Evolutionary conservation across 108 stramenopile species (phyloP).

Genomic region (Pseudonitzschia delicatissima): DNA sequence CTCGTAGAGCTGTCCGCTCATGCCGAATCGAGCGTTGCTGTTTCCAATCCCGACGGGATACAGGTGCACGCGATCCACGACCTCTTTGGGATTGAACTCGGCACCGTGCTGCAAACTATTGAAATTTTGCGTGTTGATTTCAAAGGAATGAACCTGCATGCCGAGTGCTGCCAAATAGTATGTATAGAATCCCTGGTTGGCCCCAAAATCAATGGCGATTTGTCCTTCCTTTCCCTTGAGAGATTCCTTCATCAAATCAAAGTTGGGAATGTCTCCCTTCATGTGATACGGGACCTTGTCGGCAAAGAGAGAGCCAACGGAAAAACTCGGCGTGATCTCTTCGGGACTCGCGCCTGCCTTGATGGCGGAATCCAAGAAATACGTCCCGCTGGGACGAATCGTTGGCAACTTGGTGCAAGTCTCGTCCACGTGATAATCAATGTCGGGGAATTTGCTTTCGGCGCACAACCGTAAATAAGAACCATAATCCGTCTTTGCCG

Average conservation of each 20-base stretch:
- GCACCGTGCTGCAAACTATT: conserved; percentile 24
- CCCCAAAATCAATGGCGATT: conserved; percentile 26
- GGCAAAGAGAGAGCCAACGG: conserved; percentile 18
- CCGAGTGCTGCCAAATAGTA: conserved; percentile 28
- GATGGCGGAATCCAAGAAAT: conserved; percentile 3
- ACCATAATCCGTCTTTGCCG: no score
- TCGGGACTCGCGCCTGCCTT: background rate
- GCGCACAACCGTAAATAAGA: no score
- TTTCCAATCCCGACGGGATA: conserved; percentile 25
- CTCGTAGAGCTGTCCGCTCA: conserved; percentile 5
- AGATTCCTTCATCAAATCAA: conserved; percentile 15
- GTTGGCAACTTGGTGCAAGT: background rate
- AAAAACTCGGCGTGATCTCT: background rate
- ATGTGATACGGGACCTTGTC: conserved; percentile 26
- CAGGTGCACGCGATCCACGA: conserved; percentile 20
- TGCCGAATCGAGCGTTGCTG: background rate
- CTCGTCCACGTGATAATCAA: no score
- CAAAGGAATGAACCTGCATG: conserved; percentile 28
- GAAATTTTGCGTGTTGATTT: conserved; percentile 22
- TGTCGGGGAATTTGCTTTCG: no score
- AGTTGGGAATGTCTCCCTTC: background rate
- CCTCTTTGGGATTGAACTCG: conserved; percentile 28
- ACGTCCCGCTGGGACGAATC: conserved; percentile 6
- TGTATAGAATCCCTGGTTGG: conserved; percentile 40
- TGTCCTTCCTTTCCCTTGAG: conserved; percentile 1